Base-by-base conservation (phyloP, 176 grass and related monocot genomes). In the Leersia perrieri region DNA sequence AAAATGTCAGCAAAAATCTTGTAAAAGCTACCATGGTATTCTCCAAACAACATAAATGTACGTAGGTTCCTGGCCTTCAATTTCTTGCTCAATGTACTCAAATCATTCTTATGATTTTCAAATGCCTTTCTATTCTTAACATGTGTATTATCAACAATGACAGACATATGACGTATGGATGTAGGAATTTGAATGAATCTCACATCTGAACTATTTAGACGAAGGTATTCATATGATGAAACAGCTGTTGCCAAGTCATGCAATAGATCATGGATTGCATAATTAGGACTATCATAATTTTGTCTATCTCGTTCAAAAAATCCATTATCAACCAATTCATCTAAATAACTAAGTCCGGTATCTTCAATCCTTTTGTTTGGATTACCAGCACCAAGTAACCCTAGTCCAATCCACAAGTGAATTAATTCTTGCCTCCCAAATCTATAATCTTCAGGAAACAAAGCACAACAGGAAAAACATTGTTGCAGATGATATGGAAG, bases 361-460 rank as follows among this genome's bases (percentile, higher is more conserved):
- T 80, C 74, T 11, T 86, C 79, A 0, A 73, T 42, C 3, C 5
- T 71, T 14, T 64, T 78, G 1, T 23, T 41, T 5, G 36, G 15
- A 38, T 66, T 39, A 55, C 13, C 4, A 13, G 34, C 9, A 42
- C 33, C 35, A 51, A 87, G 28, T 7, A 87, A 20, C 11, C 32
- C 55, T 6, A 72, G 41, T 35, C 75, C 80, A 14, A 73, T 80
- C 89, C 89, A 91, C 0, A 91, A 72, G 9, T 55, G 57, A 40
- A 76, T 39, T 2, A 91, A 2, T 3, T 77, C 74, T 2, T 80
- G 11, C 0, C 1, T 7, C 22, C 39, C 0, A 29, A 87, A 91
- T 32, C 9, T 3, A 1, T 68, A 88, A 26, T 84, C 76, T 60
- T 85, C 63, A 1, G 84, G 89, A 67, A 88, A 85, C n/a, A 91